Evolutionary conservation across 2,329 filamentous ascomycete genomes (phyloP).

Genomic region (Colletotrichum melonis): DNA sequence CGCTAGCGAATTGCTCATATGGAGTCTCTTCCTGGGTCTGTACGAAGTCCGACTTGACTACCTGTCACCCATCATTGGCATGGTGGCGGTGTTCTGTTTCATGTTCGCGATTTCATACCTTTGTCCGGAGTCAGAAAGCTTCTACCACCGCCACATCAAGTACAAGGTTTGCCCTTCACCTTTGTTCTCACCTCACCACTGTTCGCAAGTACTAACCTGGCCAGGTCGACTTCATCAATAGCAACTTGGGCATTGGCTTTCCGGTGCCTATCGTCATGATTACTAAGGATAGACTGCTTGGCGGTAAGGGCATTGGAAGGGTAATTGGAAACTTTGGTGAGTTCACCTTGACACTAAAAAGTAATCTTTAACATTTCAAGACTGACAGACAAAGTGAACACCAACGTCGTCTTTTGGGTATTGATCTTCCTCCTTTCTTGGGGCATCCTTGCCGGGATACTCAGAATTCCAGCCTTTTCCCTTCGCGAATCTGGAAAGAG

Average conservation of each 20-base stretch:
- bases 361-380: not conserved
- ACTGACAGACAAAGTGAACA: constrained; percentile 43
- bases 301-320: constrained; percentile 49
- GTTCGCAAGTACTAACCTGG: not conserved
- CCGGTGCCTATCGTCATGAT: constrained; percentile 61
- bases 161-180: constrained; percentile 43
- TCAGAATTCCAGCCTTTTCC: not conserved
- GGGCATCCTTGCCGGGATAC: constrained; percentile 11
- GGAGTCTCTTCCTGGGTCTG: constrained; percentile 52
- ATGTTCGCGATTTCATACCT: constrained; percentile 44
- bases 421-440: constrained; percentile 41
- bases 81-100: constrained; percentile 52
- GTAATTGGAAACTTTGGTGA: constrained; percentile 58
- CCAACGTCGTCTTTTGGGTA: constrained; percentile 49
- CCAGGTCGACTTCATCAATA: constrained; percentile 62
- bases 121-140: constrained; percentile 36
- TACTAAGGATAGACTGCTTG: constrained; percentile 47
- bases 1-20: constrained; percentile 58
- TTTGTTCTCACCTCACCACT: not conserved
- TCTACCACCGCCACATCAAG: constrained; percentile 47
- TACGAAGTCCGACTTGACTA: constrained; percentile 50
- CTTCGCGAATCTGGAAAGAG: not conserved
- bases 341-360: constrained; percentile 23
- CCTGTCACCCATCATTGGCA: constrained; percentile 60
- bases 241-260: constrained; percentile 63